Percentiles rank a stretch among this genome's conserved stretches.
phyloP scores from a whole-genome alignment of 176 grass and related monocot species.

The Hordeum marinum region DNA sequence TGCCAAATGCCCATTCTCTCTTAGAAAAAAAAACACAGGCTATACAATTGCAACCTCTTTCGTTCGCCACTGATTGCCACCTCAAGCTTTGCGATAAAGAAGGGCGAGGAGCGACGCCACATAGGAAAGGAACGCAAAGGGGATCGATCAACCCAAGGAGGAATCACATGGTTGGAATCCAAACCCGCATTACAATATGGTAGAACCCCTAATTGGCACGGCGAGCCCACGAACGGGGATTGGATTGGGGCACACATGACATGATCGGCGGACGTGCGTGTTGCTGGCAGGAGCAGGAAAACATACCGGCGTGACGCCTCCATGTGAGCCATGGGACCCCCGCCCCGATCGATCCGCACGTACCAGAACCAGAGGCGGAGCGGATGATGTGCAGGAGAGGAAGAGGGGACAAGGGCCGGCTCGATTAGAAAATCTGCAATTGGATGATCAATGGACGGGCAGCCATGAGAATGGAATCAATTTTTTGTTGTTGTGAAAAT shows the following conservation, averaged over 20 bases:
- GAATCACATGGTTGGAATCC: constrained; percentile 29
- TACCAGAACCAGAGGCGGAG: not conserved
- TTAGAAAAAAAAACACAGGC: no score
- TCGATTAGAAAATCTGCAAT: not conserved
- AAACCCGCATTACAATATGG: not conserved
- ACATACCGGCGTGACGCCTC: constrained; percentile 43
- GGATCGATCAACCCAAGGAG: not conserved
- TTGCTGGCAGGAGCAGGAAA: not conserved
- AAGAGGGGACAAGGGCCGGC: constrained; percentile 20
- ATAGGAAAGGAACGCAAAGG: not conserved
- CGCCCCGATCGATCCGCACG: not conserved
- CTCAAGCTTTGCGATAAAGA: not conserved
- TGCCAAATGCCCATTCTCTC: no score
- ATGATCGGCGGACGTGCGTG: no score
- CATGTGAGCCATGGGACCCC: constrained; percentile 42
- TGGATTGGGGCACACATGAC: not conserved
- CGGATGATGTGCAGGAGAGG: not conserved
- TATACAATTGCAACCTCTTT: no score
- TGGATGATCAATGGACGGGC: constrained; percentile 8
- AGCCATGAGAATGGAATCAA: constrained; percentile 1
- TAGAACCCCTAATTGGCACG: not conserved
- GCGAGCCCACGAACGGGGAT: not conserved
- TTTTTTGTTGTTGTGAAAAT: not conserved
- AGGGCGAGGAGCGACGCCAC: not conserved
- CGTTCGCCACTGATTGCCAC: not conserved